Conservation (phyloP, 176 grass and related monocot species). For the Canna indica region DNA sequence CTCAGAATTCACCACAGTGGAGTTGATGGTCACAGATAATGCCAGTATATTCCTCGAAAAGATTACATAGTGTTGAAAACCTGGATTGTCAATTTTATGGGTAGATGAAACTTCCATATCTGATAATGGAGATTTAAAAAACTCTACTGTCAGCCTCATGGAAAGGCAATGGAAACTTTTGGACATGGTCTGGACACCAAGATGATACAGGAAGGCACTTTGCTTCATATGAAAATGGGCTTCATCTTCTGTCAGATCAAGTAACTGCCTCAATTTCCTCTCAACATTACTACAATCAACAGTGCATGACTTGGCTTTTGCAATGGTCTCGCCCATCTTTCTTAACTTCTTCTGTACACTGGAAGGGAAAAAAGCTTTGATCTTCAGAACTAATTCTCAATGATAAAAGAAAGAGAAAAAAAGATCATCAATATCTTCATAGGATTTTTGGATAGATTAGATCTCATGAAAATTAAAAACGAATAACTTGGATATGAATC, state of each 20-base stretch:
- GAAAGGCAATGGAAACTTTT: slow-evolving; percentile 66
- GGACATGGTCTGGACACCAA: slow-evolving; percentile 51
- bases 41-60: slow-evolving; percentile 61
- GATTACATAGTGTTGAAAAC: slow-evolving; percentile 46
- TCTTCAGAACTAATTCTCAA: not conserved
- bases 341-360: slow-evolving; percentile 41
- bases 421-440: not conserved
- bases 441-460: not conserved
- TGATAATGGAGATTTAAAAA: slow-evolving; percentile 36
- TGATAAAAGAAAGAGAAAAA: not conserved
- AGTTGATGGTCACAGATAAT: slow-evolving; percentile 65
- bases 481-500: not conserved
- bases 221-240: slow-evolving; percentile 69
- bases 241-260: slow-evolving; percentile 69
- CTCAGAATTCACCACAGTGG: slow-evolving; percentile 58
- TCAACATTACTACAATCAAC: slow-evolving; percentile 55
- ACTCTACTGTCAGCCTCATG: slow-evolving; percentile 62
- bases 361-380: slow-evolving; percentile 22
- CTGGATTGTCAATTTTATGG: slow-evolving; percentile 40
- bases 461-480: not conserved
- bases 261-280: slow-evolving; percentile 60
- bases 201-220: slow-evolving; percentile 48
- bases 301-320: slow-evolving; percentile 47
- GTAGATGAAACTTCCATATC: slow-evolving; percentile 23
- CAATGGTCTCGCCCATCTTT: slow-evolving; percentile 50